A percentile compares a stretch with the other conserved stretches of the same genome.
Evolutionary conservation across 2,329 filamentous ascomycete species (phyloP).

Genomic region (Aureobasidium namibiae): DNA sequence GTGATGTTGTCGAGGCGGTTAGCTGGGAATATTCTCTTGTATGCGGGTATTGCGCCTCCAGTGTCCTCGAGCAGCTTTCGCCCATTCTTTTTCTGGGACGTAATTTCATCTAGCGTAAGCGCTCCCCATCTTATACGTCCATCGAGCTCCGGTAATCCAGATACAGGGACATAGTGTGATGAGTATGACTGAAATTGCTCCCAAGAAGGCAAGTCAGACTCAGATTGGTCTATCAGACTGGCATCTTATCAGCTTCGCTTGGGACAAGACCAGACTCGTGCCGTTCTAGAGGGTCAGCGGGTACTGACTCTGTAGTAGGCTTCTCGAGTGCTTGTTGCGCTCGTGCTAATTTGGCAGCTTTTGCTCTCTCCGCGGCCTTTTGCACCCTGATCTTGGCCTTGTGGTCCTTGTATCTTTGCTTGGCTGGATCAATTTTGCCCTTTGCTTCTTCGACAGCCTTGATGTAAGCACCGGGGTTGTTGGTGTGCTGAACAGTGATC

Average conservation of each 20-base stretch:
- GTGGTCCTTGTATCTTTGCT: background rate
- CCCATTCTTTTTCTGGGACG: no score
- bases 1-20: background rate
- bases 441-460: background rate
- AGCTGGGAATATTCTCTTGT: background rate
- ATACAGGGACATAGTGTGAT: background rate
- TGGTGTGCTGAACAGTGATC: conserved; percentile 18
- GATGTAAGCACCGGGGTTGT: conserved; percentile 1
- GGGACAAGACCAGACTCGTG: background rate
- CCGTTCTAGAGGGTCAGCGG: background rate
- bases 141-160: background rate
- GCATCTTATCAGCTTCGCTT: no score
- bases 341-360: background rate
- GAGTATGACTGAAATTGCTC: background rate
- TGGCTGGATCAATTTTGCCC: background rate
- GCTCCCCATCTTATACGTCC: background rate
- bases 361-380: background rate
- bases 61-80: background rate
- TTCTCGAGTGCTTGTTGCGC: background rate
- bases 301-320: background rate
- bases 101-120: background rate
- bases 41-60: background rate
- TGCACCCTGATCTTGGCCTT: background rate
- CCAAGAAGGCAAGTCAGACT: background rate
- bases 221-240: background rate